These are phyloP conservation scores for Plasmodium billcollinsi DNA, from an alignment of 169 alveolate genomes.

Conservation along the genomic window DNA sequence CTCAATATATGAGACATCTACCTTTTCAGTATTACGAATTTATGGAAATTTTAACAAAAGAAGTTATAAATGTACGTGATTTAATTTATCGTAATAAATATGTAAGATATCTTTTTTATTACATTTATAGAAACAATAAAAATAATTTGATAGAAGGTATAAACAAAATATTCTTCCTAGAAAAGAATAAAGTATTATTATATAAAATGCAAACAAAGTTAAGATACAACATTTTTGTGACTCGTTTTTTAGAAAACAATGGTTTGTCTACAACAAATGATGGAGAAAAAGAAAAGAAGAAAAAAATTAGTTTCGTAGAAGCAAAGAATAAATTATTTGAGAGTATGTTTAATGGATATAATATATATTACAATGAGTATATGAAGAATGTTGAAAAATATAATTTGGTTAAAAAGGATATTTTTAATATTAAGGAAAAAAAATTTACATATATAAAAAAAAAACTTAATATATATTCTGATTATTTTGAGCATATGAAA, in stretches of 20 bases:
- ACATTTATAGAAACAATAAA: conserved; percentile 23
- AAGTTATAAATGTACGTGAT: conserved; percentile 58
- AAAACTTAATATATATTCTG: conserved; percentile 25
- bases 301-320: conserved; percentile 16
- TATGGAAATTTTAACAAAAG: conserved; percentile 41
- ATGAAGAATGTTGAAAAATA: neutral
- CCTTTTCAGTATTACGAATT: conserved; percentile 41
- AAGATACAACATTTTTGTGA: conserved; percentile 44
- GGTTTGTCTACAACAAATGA: neutral
- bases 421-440: conserved; percentile 17
- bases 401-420: neutral
- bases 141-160: conserved; percentile 13
- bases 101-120: conserved; percentile 63
- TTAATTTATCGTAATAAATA: conserved; percentile 62
- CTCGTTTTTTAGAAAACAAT: conserved; percentile 57
- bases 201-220: conserved; percentile 48
- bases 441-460: conserved; percentile 6
- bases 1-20: conserved; percentile 4
- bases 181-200: conserved; percentile 36
- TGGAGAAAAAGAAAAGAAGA: conserved; percentile 6
- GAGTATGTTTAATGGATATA: conserved; percentile 15
- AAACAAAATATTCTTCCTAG: conserved; percentile 14
- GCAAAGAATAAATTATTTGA: conserved; percentile 28
- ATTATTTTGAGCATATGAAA: conserved; percentile 34
- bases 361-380: conserved; percentile 9